Base-by-base conservation (phyloP, 1,284 basidiomycete species). In the Melampsora americana region DNA sequence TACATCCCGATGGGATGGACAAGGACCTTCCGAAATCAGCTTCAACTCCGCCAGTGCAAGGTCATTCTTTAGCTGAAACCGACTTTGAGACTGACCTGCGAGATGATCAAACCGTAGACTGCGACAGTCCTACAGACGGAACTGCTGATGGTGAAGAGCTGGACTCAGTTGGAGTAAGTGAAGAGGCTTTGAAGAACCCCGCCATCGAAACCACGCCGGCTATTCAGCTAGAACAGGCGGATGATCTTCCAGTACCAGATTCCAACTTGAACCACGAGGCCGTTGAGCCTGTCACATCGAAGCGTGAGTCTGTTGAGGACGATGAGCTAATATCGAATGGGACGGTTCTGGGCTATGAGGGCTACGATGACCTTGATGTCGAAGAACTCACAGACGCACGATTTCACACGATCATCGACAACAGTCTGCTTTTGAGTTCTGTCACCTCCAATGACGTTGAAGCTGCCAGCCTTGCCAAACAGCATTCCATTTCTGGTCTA, bases 111-210 rank as follows among this genome's bases (percentile, higher is more conserved):
- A 28, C 53, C 28, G 42, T 44, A 3, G 23, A 23, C 16, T 59
- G 53, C 28, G 23, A 28, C 28, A 59, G 53, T 23, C 53, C 53
- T 23, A 59, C 53, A 14, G 53, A 59, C 28, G n/a, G 3, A 9
- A 59, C 53, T 23, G 53, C 53, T 59, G 53, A 59, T 59, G 53
- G 53, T n/a, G 53, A 59, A 59, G 53, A 59, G 23, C 53, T 59
- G 53, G 53, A 59, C n/a, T 23, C 23, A 3, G 53, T 59, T 14
- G 28, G 23, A 23, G 7, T 2, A 12, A 23, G 28, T 23, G n/a
- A 59, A 59, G 53, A 59, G n/a, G 28, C 53, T 18, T 26, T 26
- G n/a, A 59, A 23, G 53, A 28, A 59, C 28, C 53, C 53, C 23
- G 23, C n/a, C 5, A 59, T 7, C 14, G 53, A 18, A 28, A 7